Evolutionary conservation across 73 alveolate species (phyloP).

Genomic region (Paramecium tetraurelia): DNA sequence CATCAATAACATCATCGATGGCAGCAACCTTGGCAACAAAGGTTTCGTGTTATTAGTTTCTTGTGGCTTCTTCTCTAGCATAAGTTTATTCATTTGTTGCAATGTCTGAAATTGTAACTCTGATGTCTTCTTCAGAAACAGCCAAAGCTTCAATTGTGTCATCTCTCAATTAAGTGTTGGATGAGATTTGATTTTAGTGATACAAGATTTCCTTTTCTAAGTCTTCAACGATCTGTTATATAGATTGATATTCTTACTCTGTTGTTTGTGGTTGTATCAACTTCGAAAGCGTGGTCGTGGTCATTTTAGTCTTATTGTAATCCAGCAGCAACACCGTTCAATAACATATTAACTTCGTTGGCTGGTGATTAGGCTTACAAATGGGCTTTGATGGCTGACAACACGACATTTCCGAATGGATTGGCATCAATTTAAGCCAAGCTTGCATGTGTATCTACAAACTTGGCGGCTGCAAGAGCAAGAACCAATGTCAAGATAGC

Average conservation of each 20-base stretch:
- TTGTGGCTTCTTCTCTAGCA: slow-evolving; percentile 52
- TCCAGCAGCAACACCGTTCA: slow-evolving; percentile 53
- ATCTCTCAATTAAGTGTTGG: slow-evolving; percentile 40
- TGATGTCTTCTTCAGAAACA: slow-evolving; percentile 30
- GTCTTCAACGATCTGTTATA: neutral
- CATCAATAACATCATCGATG: slow-evolving; percentile 56
- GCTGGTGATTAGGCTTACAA: slow-evolving; percentile 48
- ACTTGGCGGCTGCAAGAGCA: slow-evolving; percentile 56
- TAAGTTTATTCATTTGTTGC: slow-evolving; percentile 36
- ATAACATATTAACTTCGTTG: slow-evolving; percentile 28
- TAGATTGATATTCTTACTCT: neutral
- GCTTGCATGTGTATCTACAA: slow-evolving; percentile 13
- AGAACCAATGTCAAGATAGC: slow-evolving; percentile 49
- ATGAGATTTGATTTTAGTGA: neutral
- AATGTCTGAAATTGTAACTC: slow-evolving; percentile 11
- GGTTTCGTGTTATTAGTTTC: slow-evolving; percentile 33
- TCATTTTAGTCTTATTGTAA: slow-evolving; percentile 1
- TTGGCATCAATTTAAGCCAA: slow-evolving; percentile 48
- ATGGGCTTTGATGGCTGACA: slow-evolving; percentile 56
- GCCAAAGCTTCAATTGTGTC: slow-evolving; percentile 49
- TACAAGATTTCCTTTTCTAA: slow-evolving; percentile 17
- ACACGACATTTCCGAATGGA: slow-evolving; percentile 51
- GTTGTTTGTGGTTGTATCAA: neutral
- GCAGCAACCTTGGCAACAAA: slow-evolving; percentile 40
- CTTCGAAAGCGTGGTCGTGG: neutral